These are phyloP conservation scores for Quercus agrifolia DNA, from an alignment of 306 rosid genomes.

Conservation along the genomic window DNA sequence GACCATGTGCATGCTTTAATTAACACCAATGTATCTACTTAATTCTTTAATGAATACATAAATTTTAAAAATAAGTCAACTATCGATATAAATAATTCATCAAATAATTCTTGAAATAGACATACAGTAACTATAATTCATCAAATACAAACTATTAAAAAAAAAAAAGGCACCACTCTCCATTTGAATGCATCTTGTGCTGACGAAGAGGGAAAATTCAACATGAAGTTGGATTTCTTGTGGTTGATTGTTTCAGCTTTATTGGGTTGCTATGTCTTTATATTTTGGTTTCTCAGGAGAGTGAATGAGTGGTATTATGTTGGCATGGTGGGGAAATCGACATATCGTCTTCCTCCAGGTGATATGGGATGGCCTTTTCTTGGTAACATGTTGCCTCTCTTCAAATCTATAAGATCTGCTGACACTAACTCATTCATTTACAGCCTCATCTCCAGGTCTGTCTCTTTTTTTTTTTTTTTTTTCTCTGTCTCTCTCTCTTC, in stretches of 20 bases:
- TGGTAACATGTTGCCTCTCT: conserved; percentile 6
- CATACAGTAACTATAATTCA: no score
- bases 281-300: conserved; percentile 18
- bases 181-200: background rate
- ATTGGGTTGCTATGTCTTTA: background rate
- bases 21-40: no score
- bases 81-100: no score
- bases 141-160: background rate
- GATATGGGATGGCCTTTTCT: conserved; percentile 37
- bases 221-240: background rate
- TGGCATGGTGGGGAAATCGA: background rate
- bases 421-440: conserved; percentile 11
- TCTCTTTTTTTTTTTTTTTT: background rate
- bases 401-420: conserved; percentile 15
- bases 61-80: no score
- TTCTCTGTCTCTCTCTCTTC: background rate
- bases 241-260: background rate
- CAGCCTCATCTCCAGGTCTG: conserved; percentile 8
- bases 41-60: no score
- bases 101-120: no score
- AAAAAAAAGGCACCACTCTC: background rate
- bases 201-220: background rate
- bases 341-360: conserved; percentile 22
- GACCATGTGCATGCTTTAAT: no score
- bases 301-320: conserved; percentile 19